Evolutionary conservation across 2,329 filamentous ascomycete genomes (phyloP).

Genomic region (Ambrosiella cleistominuta): DNA sequence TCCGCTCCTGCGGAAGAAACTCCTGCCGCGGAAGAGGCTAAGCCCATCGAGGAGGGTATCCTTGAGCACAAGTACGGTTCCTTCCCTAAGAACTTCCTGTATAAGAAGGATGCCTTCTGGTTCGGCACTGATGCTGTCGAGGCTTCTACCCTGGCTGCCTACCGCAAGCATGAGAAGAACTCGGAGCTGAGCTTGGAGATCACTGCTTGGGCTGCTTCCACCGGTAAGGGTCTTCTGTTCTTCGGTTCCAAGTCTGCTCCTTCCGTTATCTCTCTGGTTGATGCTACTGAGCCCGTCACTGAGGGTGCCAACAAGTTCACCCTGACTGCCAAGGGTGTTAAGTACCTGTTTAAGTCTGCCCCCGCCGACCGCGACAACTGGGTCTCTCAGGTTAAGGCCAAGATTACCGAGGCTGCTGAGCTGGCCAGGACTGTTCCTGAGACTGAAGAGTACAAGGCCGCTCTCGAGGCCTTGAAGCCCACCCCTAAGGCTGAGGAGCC

Average conservation of each 20-base stretch:
- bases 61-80: slow-evolving; percentile 80
- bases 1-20: slow-evolving; percentile 23
- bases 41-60: slow-evolving; percentile 61
- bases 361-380: slow-evolving; percentile 76
- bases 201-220: slow-evolving; percentile 79
- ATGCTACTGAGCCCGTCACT: slow-evolving; percentile 52
- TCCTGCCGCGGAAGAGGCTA: slow-evolving; percentile 24
- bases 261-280: slow-evolving; percentile 63
- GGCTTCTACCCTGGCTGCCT: slow-evolving; percentile 53
- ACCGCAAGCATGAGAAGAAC: slow-evolving; percentile 79
- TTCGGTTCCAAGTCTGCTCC: slow-evolving; percentile 73
- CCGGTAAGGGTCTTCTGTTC: slow-evolving; percentile 88
- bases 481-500: slow-evolving; percentile 26
- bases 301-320: slow-evolving; percentile 68
- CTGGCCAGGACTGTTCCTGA: slow-evolving; percentile 54
- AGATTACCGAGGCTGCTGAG: slow-evolving; percentile 72
- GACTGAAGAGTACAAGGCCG: slow-evolving; percentile 76
- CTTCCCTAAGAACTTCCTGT: slow-evolving; percentile 76
- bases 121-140: slow-evolving; percentile 59
- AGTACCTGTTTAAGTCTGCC: slow-evolving; percentile 82
- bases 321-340: slow-evolving; percentile 70
- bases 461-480: slow-evolving; percentile 52
- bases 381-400: slow-evolving; percentile 67
- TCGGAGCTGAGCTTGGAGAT: slow-evolving; percentile 56
- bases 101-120: slow-evolving; percentile 88